A percentile compares a stretch with the other conserved stretches of the same genome.
Evolutionary conservation across 192 early-diverging fungal species (phyloP).

Genomic region (Entomortierella lignicola): DNA sequence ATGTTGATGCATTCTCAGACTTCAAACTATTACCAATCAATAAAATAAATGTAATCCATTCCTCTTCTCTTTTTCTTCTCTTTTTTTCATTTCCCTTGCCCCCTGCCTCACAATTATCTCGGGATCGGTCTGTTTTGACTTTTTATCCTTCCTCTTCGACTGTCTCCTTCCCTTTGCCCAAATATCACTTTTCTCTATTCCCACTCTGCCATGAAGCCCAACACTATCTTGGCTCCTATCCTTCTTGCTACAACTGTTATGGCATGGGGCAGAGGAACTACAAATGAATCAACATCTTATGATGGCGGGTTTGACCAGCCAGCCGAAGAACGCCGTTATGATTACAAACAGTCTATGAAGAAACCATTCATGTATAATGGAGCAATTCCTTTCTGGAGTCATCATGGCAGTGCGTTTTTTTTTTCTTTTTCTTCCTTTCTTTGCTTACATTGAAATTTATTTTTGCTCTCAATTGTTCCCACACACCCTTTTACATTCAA

Average conservation of each 20-base stretch:
- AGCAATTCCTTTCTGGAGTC: conserved; percentile 63
- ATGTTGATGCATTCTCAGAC: too few relatives aligned
- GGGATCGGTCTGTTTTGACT: too few relatives aligned
- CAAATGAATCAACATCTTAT: neutral
- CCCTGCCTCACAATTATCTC: neutral
- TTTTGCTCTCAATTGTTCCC: too few relatives aligned
- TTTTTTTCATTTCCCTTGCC: neutral
- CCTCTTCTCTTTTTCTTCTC: neutral
- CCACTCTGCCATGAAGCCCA: conserved; percentile 20
- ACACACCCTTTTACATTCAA: too few relatives aligned
- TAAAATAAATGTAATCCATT: too few relatives aligned
- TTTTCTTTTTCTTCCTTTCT: neutral
- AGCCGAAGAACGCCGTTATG: conserved; percentile 48
- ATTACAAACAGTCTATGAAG: conserved; percentile 74
- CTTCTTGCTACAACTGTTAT: conserved; percentile 18
- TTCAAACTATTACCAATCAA: too few relatives aligned
- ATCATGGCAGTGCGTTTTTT: conserved; percentile 56
- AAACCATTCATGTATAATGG: conserved; percentile 63
- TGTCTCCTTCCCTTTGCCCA: neutral
- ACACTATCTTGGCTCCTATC: conserved; percentile 10
- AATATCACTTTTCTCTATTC: neutral
- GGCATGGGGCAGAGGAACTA: conserved; percentile 11
- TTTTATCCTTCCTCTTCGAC: neutral
- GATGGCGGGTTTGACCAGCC: neutral
- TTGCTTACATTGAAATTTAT: too few relatives aligned